Evolutionary conservation across 768 basidiomycete species (phyloP).

Genomic region (Termitomyces eurrhizus): DNA sequence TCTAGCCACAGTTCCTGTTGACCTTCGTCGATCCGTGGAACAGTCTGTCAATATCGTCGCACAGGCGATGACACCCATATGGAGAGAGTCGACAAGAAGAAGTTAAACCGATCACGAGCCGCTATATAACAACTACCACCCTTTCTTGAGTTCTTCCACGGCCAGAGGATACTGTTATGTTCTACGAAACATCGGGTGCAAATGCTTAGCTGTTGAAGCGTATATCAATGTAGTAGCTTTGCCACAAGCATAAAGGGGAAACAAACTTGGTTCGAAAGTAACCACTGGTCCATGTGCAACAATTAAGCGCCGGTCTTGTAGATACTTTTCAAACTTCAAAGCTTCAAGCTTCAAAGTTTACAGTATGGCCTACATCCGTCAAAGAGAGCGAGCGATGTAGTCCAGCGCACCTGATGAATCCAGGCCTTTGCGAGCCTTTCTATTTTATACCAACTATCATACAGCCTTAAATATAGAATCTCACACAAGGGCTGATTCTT

Average conservation of each 20-base stretch:
- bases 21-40: conserved; percentile 2
- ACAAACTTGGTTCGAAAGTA: background rate
- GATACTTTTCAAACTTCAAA: background rate
- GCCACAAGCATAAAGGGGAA: background rate
- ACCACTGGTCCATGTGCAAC: too few species aligned
- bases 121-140: background rate
- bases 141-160: background rate
- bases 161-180: background rate
- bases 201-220: background rate
- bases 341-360: background rate
- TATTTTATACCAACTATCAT: background rate
- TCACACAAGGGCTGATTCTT: background rate
- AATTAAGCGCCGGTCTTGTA: background rate
- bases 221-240: background rate
- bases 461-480: background rate
- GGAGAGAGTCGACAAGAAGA: conserved; percentile 2
- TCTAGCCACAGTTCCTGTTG: conserved; percentile 4
- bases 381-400: background rate
- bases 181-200: background rate
- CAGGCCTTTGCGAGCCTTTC: background rate
- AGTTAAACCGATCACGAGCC: background rate
- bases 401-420: background rate
- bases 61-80: conserved; percentile 10
- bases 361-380: background rate
- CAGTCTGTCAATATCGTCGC: conserved; percentile 3